Conservation (phyloP, 2,329 filamentous ascomycete species). For the Neofusicoccum parvum region DNA sequence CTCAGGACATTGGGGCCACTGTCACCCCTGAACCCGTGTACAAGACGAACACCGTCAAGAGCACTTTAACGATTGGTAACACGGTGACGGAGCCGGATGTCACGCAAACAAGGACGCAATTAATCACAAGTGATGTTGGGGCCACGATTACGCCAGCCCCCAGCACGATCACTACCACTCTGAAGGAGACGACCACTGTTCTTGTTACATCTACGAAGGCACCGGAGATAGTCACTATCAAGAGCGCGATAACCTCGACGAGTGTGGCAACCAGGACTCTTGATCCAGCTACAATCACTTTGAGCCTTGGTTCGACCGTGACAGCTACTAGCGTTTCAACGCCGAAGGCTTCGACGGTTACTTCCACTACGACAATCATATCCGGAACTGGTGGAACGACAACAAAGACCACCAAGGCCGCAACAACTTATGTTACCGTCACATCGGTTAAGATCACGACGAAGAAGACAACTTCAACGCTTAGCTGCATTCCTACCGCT, state of each 20-base stretch:
- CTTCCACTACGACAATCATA: constrained; percentile 1
- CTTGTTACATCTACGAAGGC: constrained; percentile 25
- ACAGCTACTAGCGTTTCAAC: constrained; percentile 25
- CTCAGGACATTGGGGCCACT: constrained; percentile 28
- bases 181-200: constrained; percentile 26
- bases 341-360: constrained; percentile 24
- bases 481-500: constrained; percentile 31
- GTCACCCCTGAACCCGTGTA: constrained; percentile 26
- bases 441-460: constrained; percentile 32
- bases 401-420: constrained; percentile 31
- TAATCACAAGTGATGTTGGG: not conserved
- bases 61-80: constrained; percentile 23
- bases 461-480: constrained; percentile 33
- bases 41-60: constrained; percentile 25
- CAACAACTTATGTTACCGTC: constrained; percentile 27
- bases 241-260: not conserved
- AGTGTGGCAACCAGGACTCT: constrained; percentile 21
- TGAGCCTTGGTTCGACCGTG: constrained; percentile 24
- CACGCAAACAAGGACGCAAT: constrained; percentile 25
- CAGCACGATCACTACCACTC: not conserved
- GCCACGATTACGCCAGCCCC: not conserved
- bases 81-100: constrained; percentile 27
- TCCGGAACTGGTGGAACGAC: constrained; percentile 11
- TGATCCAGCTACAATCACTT: constrained; percentile 32
- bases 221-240: not conserved